Conservation (phyloP, 176 grass and related monocot species). For the Aechmea fasciata region DNA sequence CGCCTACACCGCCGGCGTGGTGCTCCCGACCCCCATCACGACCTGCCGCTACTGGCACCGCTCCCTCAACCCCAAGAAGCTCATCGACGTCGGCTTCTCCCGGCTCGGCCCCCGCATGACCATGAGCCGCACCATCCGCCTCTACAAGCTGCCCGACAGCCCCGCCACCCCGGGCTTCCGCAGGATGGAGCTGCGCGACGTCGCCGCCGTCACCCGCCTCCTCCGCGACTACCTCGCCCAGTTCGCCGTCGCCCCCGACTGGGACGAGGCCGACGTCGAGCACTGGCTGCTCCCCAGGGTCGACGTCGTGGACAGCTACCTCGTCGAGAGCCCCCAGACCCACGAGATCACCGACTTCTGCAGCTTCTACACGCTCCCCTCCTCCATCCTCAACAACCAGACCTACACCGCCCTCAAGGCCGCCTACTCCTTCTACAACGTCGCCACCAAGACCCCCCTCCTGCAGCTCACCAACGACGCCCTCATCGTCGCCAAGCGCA, state of each 20-base stretch:
- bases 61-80: constrained; percentile 89
- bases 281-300: constrained; percentile 85
- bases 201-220: constrained; percentile 69
- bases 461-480: constrained; percentile 96
- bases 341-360: constrained; percentile 97
- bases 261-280: constrained; percentile 94
- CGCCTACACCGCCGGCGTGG: constrained; percentile 82
- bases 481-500: constrained; percentile 84
- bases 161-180: constrained; percentile 83
- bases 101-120: constrained; percentile 87
- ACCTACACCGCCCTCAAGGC: constrained; percentile 75
- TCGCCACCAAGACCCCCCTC: constrained; percentile 70
- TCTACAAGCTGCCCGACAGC: constrained; percentile 82
- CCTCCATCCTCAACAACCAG: constrained; percentile 85
- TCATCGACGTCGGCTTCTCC: constrained; percentile 93
- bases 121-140: constrained; percentile 88
- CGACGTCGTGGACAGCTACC: constrained; percentile 86
- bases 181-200: constrained; percentile 83
- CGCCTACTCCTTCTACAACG: constrained; percentile 93
- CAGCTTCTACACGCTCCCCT: constrained; percentile 92
- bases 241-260: constrained; percentile 75
- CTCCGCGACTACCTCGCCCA: constrained; percentile 60
- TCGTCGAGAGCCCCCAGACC: constrained; percentile 90
- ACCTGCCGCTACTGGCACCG: constrained; percentile 98
- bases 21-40: constrained; percentile 89